These are phyloP conservation scores for Nectriaceae sp. DNA, from an alignment of 2,329 filamentous ascomycete species.

Conservation along the genomic window DNA sequence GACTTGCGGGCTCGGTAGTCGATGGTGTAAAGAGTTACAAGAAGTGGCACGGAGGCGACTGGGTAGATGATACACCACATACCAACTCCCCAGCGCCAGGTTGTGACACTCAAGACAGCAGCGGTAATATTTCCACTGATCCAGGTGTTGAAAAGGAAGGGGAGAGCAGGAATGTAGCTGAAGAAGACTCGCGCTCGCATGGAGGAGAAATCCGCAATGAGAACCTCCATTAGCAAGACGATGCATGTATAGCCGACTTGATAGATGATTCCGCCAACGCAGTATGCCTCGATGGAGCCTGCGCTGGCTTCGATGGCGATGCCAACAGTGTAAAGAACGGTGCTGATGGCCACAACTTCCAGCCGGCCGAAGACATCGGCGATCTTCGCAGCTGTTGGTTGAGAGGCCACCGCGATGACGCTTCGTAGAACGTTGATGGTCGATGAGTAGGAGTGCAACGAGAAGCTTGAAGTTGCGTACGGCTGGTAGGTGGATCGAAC, in stretches of 20 bases:
- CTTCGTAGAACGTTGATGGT: conserved; percentile 60
- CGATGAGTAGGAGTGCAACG: conserved; percentile 55
- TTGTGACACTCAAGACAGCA: conserved; percentile 49
- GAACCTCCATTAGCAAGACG: conserved; percentile 59
- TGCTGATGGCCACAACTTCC: conserved; percentile 56
- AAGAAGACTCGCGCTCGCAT: conserved; percentile 61
- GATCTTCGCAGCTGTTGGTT: conserved; percentile 62
- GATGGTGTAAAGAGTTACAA: conserved; percentile 42
- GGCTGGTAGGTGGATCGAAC: conserved; percentile 56
- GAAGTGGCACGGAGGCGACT: conserved; percentile 54
- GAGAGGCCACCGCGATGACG: conserved; percentile 60
- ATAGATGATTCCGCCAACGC: conserved; percentile 56
- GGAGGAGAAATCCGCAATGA: conserved; percentile 62
- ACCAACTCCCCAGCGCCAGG: conserved; percentile 64
- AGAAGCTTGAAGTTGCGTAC: conserved; percentile 53
- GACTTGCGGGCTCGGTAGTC: conserved; percentile 23
- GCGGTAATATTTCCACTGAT: conserved; percentile 58
- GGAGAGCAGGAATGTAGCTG: conserved; percentile 61
- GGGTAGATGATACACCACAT: conserved; percentile 67
- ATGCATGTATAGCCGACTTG: conserved; percentile 61
- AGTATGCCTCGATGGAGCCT: conserved; percentile 50
- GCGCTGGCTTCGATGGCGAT: conserved; percentile 57
- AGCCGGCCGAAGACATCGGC: conserved; percentile 64
- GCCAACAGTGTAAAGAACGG: conserved; percentile 56
- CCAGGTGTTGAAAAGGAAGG: conserved; percentile 65